Evolutionary conservation across 805 yeast species (phyloP), one percentile per base, ranked within the genome.

Genomic region (Torulaspora microellipsoides): DNA sequence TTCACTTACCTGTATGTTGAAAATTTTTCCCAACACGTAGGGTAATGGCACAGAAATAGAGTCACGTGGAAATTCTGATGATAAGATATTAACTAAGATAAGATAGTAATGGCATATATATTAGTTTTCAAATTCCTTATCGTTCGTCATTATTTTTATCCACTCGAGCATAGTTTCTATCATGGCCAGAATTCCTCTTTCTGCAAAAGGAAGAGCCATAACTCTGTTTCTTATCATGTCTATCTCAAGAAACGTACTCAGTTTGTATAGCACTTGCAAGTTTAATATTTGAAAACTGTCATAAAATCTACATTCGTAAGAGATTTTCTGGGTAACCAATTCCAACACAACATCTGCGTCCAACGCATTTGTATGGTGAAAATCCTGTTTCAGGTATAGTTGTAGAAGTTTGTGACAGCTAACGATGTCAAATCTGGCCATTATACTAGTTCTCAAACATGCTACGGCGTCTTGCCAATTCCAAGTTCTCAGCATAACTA

Each of bases 281-380:
- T 72, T 72, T 39, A 60, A 67, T 28, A 65, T 56, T 54, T 58
- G 79, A 67, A 67, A 75, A 47, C 72, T 78, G 52, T 76, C 80
- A 55, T 83, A 83, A 75, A 82, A 85, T 35, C 90, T 68, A 30
- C 75, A 63, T 46, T 80, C 75, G 75, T 84, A 85, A 43, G 85
- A 75, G 15, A 80, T 66, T 27, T 76, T 63, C 49, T 75, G 74
- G 46, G 77, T 66, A 29, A 80, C 54, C 3, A 73, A 46, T 25
- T 67, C 68, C 11, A 77, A 51, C 8, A 76, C 52, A 27, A 64
- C 61, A 36, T 75, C 78, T 40, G 61, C 42, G 15, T 56, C 54
- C 15, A 64, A 40, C 11, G 57, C 59, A 31, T 47, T 43, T 35
- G 38, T 50, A 44, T 34, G 42, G 44, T 38, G 38, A 20, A 46